A percentile compares a stretch with the other conserved stretches of the same genome.
Conservation (phyloP, 2,329 filamentous ascomycete genomes). For the Colletotrichum filicis region DNA sequence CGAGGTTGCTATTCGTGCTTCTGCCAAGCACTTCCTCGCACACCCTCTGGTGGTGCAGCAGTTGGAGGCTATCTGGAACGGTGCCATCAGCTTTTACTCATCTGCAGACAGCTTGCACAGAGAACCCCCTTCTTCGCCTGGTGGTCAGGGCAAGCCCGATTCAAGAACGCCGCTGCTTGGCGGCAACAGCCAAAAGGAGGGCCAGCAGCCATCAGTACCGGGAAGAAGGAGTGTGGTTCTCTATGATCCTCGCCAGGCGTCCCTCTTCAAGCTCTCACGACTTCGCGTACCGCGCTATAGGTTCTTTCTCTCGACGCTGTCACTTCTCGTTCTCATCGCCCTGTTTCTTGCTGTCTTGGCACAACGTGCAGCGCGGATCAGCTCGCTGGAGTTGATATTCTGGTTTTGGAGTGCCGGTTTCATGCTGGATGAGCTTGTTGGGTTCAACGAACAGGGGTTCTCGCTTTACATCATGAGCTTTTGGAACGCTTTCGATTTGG, state of each 20-base stretch:
- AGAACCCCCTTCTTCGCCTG: conserved; percentile 49
- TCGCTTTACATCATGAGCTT: conserved; percentile 97
- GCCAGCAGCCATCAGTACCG: conserved; percentile 45
- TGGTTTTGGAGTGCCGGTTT: conserved; percentile 99
- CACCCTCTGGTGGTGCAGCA: conserved; percentile 94
- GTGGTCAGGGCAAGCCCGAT: conserved; percentile 48
- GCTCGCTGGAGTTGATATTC: conserved; percentile 85
- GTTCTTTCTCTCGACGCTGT: conserved; percentile 89
- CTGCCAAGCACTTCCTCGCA: conserved; percentile 90
- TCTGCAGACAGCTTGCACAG: conserved; percentile 87
- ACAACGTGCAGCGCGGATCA: conserved; percentile 82
- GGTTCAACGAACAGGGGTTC: conserved; percentile 96
- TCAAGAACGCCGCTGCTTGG: conserved; percentile 64
- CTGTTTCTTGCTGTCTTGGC: conserved; percentile 87
- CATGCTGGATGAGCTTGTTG: conserved; percentile 95
- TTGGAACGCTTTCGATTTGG: conserved; percentile 96
- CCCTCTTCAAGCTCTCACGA: conserved; percentile 89
- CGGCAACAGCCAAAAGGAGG: conserved; percentile 44
- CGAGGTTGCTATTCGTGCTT: conserved; percentile 91
- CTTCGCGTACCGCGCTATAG: conserved; percentile 92
- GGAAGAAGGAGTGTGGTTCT: conserved; percentile 82
- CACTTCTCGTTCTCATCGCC: conserved; percentile 84
- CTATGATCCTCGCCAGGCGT: conserved; percentile 91
- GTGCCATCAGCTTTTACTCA: conserved; percentile 93
- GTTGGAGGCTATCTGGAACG: conserved; percentile 97